Base-by-base conservation (phyloP, 768 basidiomycete genomes). In the Scleroderma citrinum region DNA sequence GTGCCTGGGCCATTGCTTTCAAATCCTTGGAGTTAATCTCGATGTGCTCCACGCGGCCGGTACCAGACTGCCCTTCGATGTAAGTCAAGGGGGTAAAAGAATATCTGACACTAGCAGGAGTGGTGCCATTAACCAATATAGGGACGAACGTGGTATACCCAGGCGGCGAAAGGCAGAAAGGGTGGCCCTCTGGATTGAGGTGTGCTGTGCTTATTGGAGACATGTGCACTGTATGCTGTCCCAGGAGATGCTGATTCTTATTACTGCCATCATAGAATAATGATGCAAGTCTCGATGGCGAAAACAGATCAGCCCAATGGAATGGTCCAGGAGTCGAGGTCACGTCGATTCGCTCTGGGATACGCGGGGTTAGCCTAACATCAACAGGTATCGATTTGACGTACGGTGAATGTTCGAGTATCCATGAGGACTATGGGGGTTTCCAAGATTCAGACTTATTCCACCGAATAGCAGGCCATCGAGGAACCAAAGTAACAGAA, bases 151-250 rank as follows among this genome's bases (percentile, higher is more conserved):
- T 78, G 46, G 75, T 72, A 7, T 69, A 66, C 10, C 73, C 68
- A 39, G 75, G 69, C 10, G 73, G 64, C 2, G 85, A 72, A 17
- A 94, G 73, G 58, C 92, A 95, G 63, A 84, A 93, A 3, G 81
- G 81, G 45, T 80, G 73, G 13, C 69, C 74, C 50, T 84, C 74
- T 11, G 90, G 91, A 57, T 95, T 94, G 38, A 98, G 73, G 19
- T 85, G 83, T 4, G 93, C 94, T 2, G 93, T 96, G 63, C 92
- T 91, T 58, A 91, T 92, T 10, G 93, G 93, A 0, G 92, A 90
- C 78, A 94, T 85, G 55, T 87, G 82, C 45, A 98, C 86, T 0
- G 91, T 93, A 61, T 94, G 91, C 64, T 92, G 85, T 30, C 94
- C 94, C 29, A 83, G 76, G 7, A 90, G 69, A 60, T 89, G 83